A percentile compares a stretch with the other conserved stretches of the same genome.
phyloP scores from a whole-genome alignment of 164 flowering plant genomes.

The Stephania yunnanensis region DNA sequence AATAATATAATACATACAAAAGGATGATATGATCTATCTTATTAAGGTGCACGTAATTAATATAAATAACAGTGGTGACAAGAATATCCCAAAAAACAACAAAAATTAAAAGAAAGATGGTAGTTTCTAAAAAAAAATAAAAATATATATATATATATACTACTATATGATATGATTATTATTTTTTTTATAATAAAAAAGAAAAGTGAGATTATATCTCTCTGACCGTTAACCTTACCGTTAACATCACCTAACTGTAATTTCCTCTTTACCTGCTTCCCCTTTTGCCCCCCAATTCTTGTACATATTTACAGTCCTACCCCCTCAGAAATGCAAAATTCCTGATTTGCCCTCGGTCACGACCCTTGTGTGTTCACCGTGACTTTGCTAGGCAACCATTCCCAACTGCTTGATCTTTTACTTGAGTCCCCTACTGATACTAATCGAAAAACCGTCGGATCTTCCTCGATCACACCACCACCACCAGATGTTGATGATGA shows the following conservation, averaged over 20 bases:
- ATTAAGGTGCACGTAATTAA: conserved; percentile 22
- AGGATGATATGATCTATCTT: conserved; percentile 16
- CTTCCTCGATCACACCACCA: background rate
- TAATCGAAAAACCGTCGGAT: conserved; percentile 34
- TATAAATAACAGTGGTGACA: conserved; percentile 17
- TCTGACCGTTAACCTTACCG: conserved; percentile 19
- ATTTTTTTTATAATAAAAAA: background rate
- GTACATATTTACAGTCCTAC: conserved; percentile 37
- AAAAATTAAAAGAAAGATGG: background rate
- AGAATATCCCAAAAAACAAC: background rate
- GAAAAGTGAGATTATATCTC: conserved; percentile 3
- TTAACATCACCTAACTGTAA: conserved; percentile 18
- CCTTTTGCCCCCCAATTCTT: conserved; percentile 14
- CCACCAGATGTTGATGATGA: background rate
- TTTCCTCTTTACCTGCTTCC: background rate
- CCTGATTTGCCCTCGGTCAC: conserved; percentile 10
- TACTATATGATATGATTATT: background rate
- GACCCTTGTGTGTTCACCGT: conserved; percentile 26
- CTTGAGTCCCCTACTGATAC: conserved; percentile 34
- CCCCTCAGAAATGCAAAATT: conserved; percentile 14
- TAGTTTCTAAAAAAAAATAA: background rate
- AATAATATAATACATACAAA: background rate
- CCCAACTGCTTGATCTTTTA: conserved; percentile 24
- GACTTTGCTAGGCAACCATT: conserved; percentile 46
- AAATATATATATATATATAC: too few relatives aligned